Evolutionary conservation across 805 yeast species (phyloP).

Genomic region (Gaillardinia entomophila): DNA sequence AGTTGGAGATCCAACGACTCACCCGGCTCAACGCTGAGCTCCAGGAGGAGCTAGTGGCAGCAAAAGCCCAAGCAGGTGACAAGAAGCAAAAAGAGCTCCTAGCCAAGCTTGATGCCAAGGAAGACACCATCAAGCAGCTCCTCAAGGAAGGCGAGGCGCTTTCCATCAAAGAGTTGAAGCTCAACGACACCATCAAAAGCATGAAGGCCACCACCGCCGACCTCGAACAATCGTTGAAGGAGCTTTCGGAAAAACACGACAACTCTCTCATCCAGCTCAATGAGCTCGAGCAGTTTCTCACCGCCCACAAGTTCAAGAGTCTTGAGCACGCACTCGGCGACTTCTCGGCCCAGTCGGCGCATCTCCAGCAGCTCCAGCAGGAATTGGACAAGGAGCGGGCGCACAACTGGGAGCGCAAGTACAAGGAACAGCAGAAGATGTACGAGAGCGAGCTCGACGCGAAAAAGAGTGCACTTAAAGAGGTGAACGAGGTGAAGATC

Average conservation of each 20-base stretch:
- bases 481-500: constrained; percentile 24
- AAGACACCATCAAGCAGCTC: constrained; percentile 58
- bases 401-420: constrained; percentile 19
- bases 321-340: constrained; percentile 21
- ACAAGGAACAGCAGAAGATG: constrained; percentile 16
- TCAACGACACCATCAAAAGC: constrained; percentile 60
- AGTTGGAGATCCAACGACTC: not conserved
- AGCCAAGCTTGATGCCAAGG: constrained; percentile 42
- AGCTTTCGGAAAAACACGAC: constrained; percentile 24
- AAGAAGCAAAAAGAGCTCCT: constrained; percentile 7
- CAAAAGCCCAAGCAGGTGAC: not conserved
- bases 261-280: constrained; percentile 22
- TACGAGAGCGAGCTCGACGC: constrained; percentile 17
- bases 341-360: constrained; percentile 8
- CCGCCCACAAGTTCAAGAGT: constrained; percentile 18
- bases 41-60: not conserved
- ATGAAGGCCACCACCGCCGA: constrained; percentile 35
- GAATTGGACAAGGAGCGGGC: constrained; percentile 12
- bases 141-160: constrained; percentile 72
- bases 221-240: constrained; percentile 24
- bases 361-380: constrained; percentile 8
- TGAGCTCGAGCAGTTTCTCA: constrained; percentile 35
- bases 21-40: not conserved
- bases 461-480: constrained; percentile 13
- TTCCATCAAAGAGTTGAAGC: constrained; percentile 63